Evolutionary conservation across 176 grass and related monocot species (phyloP).

Genomic region (Leersia perrieri): DNA sequence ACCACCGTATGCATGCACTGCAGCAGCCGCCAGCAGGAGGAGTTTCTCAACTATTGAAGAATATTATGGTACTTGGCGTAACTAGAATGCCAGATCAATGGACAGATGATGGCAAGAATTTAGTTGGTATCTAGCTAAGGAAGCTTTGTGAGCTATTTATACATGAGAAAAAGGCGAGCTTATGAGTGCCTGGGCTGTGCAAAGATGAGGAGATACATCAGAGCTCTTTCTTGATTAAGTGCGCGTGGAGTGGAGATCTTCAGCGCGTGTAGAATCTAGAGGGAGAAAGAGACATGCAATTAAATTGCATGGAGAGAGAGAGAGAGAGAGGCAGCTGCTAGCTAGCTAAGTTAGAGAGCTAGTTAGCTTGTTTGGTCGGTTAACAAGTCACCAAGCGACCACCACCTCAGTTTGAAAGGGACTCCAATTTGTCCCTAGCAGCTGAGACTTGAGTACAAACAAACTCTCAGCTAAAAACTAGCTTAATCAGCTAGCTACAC

Average conservation of each 20-base stretch:
- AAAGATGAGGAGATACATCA: background rate
- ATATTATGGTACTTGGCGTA: background rate
- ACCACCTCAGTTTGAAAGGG: slow-evolving; percentile 4
- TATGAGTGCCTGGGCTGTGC: background rate
- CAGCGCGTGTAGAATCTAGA: slow-evolving; percentile 16
- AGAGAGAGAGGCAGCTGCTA: background rate
- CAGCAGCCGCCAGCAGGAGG: background rate
- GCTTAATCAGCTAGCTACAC: background rate
- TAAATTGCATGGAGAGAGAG: background rate
- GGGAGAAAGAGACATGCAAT: background rate
- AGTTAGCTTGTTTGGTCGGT: slow-evolving; percentile 24
- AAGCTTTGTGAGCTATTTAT: slow-evolving; percentile 13
- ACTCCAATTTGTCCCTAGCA: background rate
- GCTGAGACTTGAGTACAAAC: background rate
- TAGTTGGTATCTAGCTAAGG: background rate
- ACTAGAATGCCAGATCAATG: too few species aligned
- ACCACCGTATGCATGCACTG: background rate
- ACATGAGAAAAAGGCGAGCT: background rate
- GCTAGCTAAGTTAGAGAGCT: background rate
- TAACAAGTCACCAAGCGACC: slow-evolving; percentile 19
- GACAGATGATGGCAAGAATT: background rate
- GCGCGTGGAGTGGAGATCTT: slow-evolving; percentile 17
- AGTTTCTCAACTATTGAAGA: background rate
- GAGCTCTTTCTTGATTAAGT: background rate
- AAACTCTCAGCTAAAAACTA: background rate